These are phyloP conservation scores for Didymella pinodella DNA, from an alignment of 2,329 filamentous ascomycete genomes.

Conservation along the genomic window DNA sequence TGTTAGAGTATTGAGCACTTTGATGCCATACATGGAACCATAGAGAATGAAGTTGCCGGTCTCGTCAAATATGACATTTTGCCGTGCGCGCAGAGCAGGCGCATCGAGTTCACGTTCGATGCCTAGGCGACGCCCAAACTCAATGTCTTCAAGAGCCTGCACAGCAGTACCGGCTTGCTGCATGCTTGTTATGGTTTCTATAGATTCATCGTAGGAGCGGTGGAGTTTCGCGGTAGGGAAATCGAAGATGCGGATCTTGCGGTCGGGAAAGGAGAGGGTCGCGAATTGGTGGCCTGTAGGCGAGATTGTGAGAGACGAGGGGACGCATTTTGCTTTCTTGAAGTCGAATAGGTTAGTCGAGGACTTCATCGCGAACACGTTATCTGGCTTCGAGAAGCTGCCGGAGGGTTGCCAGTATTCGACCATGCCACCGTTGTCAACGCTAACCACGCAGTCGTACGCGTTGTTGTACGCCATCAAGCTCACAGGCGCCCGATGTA, in stretches of 20 bases:
- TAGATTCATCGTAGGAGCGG: slow-evolving; percentile 92
- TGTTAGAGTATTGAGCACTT: slow-evolving; percentile 94
- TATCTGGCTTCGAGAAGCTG: slow-evolving; percentile 87
- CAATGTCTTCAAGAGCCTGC: slow-evolving; percentile 84
- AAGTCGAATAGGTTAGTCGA: slow-evolving; percentile 95
- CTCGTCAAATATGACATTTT: slow-evolving; percentile 94
- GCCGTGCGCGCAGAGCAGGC: slow-evolving; percentile 69
- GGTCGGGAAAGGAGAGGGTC: slow-evolving; percentile 89
- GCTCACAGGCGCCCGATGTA: slow-evolving; percentile 84
- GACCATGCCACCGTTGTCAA: slow-evolving; percentile 89
- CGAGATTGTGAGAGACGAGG: slow-evolving; percentile 82
- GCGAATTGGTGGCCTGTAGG: slow-evolving; percentile 86
- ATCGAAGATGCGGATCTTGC: slow-evolving; percentile 92
- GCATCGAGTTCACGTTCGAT: slow-evolving; percentile 87
- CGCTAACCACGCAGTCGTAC: slow-evolving; percentile 90
- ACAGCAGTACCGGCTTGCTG: slow-evolving; percentile 88
- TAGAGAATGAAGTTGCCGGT: slow-evolving; percentile 95
- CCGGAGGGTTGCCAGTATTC: slow-evolving; percentile 92
- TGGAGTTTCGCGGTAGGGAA: slow-evolving; percentile 88
- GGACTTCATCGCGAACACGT: slow-evolving; percentile 92
- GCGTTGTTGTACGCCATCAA: slow-evolving; percentile 88
- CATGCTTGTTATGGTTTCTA: slow-evolving; percentile 89
- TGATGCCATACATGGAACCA: slow-evolving; percentile 88
- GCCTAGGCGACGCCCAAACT: slow-evolving; percentile 88
- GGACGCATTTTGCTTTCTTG: slow-evolving; percentile 87